Conservation (phyloP, 2,329 filamentous ascomycete genomes). For the Monosporascus sp. region DNA sequence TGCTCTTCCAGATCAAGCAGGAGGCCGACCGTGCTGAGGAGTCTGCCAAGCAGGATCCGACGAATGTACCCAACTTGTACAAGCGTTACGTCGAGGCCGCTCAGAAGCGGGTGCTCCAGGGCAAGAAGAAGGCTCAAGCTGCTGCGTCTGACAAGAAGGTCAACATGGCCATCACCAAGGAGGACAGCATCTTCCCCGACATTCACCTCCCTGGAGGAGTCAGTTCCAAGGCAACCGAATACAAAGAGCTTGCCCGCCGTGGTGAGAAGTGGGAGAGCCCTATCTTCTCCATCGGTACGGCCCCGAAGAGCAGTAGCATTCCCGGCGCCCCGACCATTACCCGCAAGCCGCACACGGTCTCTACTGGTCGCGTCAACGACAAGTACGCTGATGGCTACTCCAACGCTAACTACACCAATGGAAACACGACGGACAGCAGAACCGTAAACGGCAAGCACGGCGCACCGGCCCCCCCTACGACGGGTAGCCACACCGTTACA, state of each 20-base stretch:
- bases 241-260: slow-evolving; percentile 79
- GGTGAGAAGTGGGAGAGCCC: slow-evolving; percentile 94
- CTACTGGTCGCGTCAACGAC: slow-evolving; percentile 1
- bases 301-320: slow-evolving; percentile 65
- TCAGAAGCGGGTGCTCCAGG: slow-evolving; percentile 67
- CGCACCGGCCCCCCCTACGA: not conserved
- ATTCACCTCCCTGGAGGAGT: slow-evolving; percentile 83
- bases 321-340: slow-evolving; percentile 52
- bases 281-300: slow-evolving; percentile 81
- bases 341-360: slow-evolving; percentile 36
- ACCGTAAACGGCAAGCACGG: slow-evolving; percentile 3
- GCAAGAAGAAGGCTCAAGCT: slow-evolving; percentile 70
- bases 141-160: slow-evolving; percentile 63
- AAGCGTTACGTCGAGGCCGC: slow-evolving; percentile 72
- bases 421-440: not conserved
- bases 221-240: slow-evolving; percentile 89
- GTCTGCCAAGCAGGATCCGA: slow-evolving; percentile 62
- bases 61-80: slow-evolving; percentile 77
- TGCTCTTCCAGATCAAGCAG: slow-evolving; percentile 71
- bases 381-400: slow-evolving; percentile 14
- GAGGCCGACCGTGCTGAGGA: slow-evolving; percentile 71
- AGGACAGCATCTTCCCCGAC: slow-evolving; percentile 85
- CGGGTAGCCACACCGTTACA: slow-evolving; percentile 1
- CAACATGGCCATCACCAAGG: slow-evolving; percentile 77
- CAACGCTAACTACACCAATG: slow-evolving; percentile 12